phyloP scores from a whole-genome alignment of 139 green algal species.

The Auxenochlorella pyrenoidosa region DNA sequence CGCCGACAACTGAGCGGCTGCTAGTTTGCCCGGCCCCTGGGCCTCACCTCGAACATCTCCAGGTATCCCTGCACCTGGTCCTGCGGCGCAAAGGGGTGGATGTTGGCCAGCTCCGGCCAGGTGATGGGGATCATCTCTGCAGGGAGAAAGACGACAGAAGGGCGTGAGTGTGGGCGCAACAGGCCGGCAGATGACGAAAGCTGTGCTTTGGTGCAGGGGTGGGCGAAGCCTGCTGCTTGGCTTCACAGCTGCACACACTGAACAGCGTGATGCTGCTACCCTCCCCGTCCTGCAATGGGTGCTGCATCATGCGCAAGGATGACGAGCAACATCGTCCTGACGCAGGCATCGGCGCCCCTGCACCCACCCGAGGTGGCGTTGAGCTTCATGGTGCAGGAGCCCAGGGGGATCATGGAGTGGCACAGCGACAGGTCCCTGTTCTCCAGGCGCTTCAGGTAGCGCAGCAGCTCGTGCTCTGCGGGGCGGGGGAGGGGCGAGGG shows the following conservation, averaged over 20 bases:
- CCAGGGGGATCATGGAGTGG: slow-evolving; percentile 99
- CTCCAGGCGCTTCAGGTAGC: slow-evolving; percentile 98
- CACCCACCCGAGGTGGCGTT: slow-evolving; percentile 89
- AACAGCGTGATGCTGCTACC: background rate
- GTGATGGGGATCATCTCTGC: slow-evolving; percentile 98
- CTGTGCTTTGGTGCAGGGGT: too few relatives aligned
- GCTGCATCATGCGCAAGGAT: background rate
- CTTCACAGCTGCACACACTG: background rate
- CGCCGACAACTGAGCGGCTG: background rate
- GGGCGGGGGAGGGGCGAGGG: background rate
- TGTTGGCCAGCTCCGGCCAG: slow-evolving; percentile 96
- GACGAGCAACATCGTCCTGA: background rate
- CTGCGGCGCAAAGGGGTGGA: slow-evolving; percentile 95
- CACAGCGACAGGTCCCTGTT: slow-evolving; percentile 95
- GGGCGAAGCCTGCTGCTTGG: background rate
- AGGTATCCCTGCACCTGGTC: slow-evolving; percentile 92
- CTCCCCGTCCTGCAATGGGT: background rate
- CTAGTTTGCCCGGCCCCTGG: background rate
- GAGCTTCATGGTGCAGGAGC: slow-evolving; percentile 99
- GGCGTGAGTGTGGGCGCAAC: background rate
- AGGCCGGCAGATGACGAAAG: too few relatives aligned
- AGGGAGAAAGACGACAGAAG: background rate
- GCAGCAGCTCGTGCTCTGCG: slow-evolving; percentile 92
- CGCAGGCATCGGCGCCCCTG: background rate
- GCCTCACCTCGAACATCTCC: slow-evolving; percentile 90